phyloP scores from a whole-genome alignment of 768 basidiomycete genomes.

The Pleurotus eryngii region DNA sequence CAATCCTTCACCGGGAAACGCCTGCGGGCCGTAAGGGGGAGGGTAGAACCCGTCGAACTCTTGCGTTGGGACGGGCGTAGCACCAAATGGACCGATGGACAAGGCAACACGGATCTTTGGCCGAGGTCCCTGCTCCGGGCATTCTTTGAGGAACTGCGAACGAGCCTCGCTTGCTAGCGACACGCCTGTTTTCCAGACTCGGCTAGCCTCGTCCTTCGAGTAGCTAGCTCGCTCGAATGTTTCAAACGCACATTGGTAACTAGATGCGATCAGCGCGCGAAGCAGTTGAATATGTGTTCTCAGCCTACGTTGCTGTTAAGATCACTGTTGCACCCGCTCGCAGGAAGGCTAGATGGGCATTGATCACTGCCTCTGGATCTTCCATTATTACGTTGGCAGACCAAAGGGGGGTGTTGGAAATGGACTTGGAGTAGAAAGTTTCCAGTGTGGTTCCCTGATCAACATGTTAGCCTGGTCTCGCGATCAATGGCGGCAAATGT shows the following conservation, averaged over 20 bases:
- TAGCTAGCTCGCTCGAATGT: conserved; percentile 55
- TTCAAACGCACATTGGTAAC: conserved; percentile 62
- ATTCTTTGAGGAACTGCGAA: conserved; percentile 25
- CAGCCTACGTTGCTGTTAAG: conserved; percentile 59
- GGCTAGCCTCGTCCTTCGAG: conserved; percentile 34
- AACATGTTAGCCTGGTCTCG: neutral
- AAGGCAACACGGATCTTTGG: conserved; percentile 50
- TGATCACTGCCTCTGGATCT: conserved; percentile 49
- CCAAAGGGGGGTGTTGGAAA: conserved; percentile 63
- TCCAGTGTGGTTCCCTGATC: conserved; percentile 63
- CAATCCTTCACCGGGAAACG: conserved; percentile 21
- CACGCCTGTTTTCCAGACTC: conserved; percentile 52
- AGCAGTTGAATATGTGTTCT: conserved; percentile 9
- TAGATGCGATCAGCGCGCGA: conserved; percentile 20
- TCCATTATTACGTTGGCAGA: conserved; percentile 59
- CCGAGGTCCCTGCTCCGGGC: conserved; percentile 8
- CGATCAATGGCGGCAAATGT: neutral
- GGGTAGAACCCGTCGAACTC: conserved; percentile 79
- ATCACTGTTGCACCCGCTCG: conserved; percentile 65
- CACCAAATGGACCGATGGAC: conserved; percentile 74
- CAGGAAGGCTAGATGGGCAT: conserved; percentile 61
- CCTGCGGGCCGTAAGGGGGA: conserved; percentile 64
- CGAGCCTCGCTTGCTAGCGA: conserved; percentile 48
- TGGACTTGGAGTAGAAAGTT: conserved; percentile 41
- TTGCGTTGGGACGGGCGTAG: conserved; percentile 59